Conservation (phyloP, 2,329 filamentous ascomycete species). For the Bipolaris cookei region DNA sequence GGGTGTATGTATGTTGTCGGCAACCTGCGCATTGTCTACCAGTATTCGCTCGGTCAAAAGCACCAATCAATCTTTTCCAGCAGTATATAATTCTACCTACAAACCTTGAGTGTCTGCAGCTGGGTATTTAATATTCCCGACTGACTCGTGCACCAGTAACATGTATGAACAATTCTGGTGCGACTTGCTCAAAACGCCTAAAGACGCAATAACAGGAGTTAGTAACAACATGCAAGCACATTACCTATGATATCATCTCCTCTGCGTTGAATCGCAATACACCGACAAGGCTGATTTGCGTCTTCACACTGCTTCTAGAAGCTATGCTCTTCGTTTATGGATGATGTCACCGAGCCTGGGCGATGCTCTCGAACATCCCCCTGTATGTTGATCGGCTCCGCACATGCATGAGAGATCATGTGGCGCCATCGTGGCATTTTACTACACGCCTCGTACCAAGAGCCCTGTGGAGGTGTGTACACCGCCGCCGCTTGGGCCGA, state of each 20-base stretch:
- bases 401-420: background rate
- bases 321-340: background rate
- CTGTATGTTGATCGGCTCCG: background rate
- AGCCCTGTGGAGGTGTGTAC: background rate
- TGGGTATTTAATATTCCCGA: too few species aligned
- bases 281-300: conserved; percentile 23
- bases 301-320: conserved; percentile 19
- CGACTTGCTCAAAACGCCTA: too few species aligned
- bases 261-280: conserved; percentile 21
- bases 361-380: background rate
- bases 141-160: too few species aligned
- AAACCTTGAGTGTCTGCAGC: too few species aligned
- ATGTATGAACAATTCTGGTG: too few species aligned
- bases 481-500: background rate
- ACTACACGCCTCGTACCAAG: background rate
- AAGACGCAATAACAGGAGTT: too few species aligned
- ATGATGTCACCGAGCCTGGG: conserved; percentile 24
- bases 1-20: too few species aligned
- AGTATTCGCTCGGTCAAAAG: too few species aligned
- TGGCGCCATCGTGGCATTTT: background rate
- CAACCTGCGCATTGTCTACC: too few species aligned
- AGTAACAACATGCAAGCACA: too few species aligned
- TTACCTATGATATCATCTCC: conserved; percentile 26
- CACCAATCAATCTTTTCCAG: too few species aligned
- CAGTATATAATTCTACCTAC: too few species aligned